Evolutionary conservation across 116 monocot species (phyloP).

Genomic region (Trichopus zeylanicus): DNA sequence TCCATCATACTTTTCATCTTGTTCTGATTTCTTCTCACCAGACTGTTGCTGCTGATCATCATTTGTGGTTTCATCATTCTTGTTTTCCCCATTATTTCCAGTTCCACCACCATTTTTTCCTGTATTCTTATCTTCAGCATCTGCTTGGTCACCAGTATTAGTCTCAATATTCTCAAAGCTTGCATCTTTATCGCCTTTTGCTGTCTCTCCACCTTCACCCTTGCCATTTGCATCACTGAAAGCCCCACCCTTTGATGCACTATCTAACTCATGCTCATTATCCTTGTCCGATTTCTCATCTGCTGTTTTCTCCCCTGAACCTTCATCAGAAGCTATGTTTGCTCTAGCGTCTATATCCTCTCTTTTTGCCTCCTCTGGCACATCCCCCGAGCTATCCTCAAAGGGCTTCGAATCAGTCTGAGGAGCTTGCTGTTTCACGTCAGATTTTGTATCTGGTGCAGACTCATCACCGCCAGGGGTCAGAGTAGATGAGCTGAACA

Average conservation of each 20-base stretch:
- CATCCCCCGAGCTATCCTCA: slow-evolving; percentile 40
- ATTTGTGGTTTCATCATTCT: slow-evolving; percentile 13
- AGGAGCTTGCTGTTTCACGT: slow-evolving; percentile 20
- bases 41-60: slow-evolving; percentile 16
- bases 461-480: slow-evolving; percentile 37
- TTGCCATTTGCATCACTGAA: slow-evolving; percentile 36
- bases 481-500: slow-evolving; percentile 75
- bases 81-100: background rate
- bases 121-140: slow-evolving; percentile 8
- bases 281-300: slow-evolving; percentile 19
- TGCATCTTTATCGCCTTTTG: background rate
- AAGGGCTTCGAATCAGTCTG: slow-evolving; percentile 15
- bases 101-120: background rate
- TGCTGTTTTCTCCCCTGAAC: slow-evolving; percentile 9
- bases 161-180: background rate
- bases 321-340: slow-evolving; percentile 14
- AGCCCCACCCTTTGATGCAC: slow-evolving; percentile 11
- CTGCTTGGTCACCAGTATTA: slow-evolving; percentile 2
- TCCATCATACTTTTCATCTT: slow-evolving; percentile 7
- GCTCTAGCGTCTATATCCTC: slow-evolving; percentile 15
- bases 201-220: slow-evolving; percentile 9
- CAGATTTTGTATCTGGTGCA: slow-evolving; percentile 33
- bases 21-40: slow-evolving; percentile 9
- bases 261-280: slow-evolving; percentile 19
- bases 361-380: slow-evolving; percentile 14